These are phyloP conservation scores for Salpingoeca rosetta DNA, from an alignment of 78 protist genomes.

Conservation along the genomic window DNA sequence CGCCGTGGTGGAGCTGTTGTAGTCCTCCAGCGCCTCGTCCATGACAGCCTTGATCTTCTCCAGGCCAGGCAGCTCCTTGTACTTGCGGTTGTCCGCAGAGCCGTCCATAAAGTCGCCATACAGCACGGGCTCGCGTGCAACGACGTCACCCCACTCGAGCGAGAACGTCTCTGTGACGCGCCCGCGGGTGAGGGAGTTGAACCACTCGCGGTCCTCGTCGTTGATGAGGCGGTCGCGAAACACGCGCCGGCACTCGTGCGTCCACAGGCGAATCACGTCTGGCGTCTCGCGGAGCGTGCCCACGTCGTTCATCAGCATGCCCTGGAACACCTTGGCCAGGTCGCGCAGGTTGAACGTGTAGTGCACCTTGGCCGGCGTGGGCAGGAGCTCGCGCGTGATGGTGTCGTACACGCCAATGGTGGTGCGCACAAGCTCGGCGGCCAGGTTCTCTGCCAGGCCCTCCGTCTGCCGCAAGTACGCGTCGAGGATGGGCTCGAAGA, in stretches of 20 bases:
- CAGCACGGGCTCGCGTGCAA: slow-evolving; percentile 19
- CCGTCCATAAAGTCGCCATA: slow-evolving; percentile 50
- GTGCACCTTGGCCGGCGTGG: slow-evolving; percentile 82
- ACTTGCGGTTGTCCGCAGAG: slow-evolving; percentile 24
- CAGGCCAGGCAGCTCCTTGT: slow-evolving; percentile 36
- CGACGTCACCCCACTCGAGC: slow-evolving; percentile 1
- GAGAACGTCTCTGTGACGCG: not conserved
- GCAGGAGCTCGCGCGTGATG: slow-evolving; percentile 40
- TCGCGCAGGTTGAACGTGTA: slow-evolving; percentile 94
- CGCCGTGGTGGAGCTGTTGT: slow-evolving; percentile 32
- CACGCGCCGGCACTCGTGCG: slow-evolving; percentile 79
- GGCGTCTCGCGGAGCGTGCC: not conserved
- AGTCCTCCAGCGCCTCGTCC: slow-evolving; percentile 56
- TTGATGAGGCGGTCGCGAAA: slow-evolving; percentile 78
- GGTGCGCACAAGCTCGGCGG: slow-evolving; percentile 15
- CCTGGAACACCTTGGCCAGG: slow-evolving; percentile 66
- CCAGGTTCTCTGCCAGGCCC: not conserved
- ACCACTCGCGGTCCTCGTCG: slow-evolving; percentile 59
- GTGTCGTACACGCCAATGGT: slow-evolving; percentile 38
- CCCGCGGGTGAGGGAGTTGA: slow-evolving; percentile 4
- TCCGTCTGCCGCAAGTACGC: not conserved
- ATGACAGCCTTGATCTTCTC: slow-evolving; percentile 8
- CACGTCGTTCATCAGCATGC: slow-evolving; percentile 38
- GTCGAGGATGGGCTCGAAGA: slow-evolving; percentile 54
- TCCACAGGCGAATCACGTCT: slow-evolving; percentile 58